Conservation (phyloP, 768 basidiomycete species). For the Amanita thiersii region DNA sequence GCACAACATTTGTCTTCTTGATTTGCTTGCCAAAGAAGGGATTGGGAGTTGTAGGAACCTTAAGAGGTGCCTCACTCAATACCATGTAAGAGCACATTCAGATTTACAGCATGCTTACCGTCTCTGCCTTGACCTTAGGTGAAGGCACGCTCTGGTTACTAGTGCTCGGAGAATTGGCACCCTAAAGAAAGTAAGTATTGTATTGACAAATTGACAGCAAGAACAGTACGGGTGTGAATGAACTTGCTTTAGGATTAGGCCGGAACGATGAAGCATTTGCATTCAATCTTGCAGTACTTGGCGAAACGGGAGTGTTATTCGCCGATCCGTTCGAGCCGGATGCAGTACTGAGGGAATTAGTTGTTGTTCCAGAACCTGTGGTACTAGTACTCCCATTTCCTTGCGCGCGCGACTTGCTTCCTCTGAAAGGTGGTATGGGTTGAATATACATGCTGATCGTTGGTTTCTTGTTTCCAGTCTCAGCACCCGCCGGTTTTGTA, state of each 20-base stretch:
- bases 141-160: constrained; percentile 29
- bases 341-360: constrained; percentile 16
- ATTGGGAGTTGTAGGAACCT: constrained; percentile 52
- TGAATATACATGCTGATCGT: constrained; percentile 74
- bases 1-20: constrained; percentile 70
- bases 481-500: constrained; percentile 20
- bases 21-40: constrained; percentile 85
- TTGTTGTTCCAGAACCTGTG: constrained; percentile 15
- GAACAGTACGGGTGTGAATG: constrained; percentile 56
- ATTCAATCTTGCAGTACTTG: constrained; percentile 61
- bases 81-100: constrained; percentile 9
- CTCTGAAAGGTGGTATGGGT: constrained; percentile 86
- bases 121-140: constrained; percentile 57
- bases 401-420: constrained; percentile 33
- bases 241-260: constrained; percentile 74
- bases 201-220: constrained; percentile 16
- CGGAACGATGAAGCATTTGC: constrained; percentile 88
- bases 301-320: constrained; percentile 37
- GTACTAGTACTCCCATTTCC: constrained; percentile 14
- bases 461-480: constrained; percentile 34
- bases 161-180: constrained; percentile 37
- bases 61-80: too few relatives aligned
- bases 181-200: constrained; percentile 22
- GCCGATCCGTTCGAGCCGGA: constrained; percentile 14
- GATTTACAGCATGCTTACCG: constrained; percentile 23